These are phyloP conservation scores for Lasiosphaeris hirsuta DNA, from an alignment of 495 filamentous ascomycete genomes.

Conservation along the genomic window DNA sequence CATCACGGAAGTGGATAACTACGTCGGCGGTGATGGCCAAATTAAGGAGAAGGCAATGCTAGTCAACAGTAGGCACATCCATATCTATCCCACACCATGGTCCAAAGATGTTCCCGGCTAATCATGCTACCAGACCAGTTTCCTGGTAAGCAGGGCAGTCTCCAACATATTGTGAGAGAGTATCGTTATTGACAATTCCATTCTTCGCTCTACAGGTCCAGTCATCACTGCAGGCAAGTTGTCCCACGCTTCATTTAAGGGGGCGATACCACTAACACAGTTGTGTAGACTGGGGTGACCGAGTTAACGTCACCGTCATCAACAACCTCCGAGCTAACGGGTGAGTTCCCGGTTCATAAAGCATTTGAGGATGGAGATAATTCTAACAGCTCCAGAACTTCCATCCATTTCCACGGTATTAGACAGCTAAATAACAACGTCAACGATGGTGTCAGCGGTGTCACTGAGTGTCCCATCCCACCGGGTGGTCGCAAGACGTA, in stretches of 20 bases:
- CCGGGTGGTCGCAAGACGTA: constrained; percentile 43
- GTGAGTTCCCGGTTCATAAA: constrained; percentile 5
- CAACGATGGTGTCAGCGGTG: constrained; percentile 43
- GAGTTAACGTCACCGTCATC: constrained; percentile 50
- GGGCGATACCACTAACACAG: constrained; percentile 12
- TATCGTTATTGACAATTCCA: not conserved
- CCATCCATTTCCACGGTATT: constrained; percentile 57
- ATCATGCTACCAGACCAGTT: constrained; percentile 16
- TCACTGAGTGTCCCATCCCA: constrained; percentile 50
- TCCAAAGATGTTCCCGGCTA: not conserved
- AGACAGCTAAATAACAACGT: constrained; percentile 34
- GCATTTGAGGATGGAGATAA: no score
- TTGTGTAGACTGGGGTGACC: constrained; percentile 53
- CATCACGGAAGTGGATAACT: constrained; percentile 33
- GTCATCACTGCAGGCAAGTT: constrained; percentile 41
- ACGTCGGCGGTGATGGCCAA: constrained; percentile 41
- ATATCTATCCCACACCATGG: constrained; percentile 18
- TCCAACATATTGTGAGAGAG: not conserved
- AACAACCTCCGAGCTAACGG: constrained; percentile 49
- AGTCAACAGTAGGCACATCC: constrained; percentile 33
- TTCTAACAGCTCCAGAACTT: constrained; percentile 17
- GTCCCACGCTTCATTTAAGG: not conserved
- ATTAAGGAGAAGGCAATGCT: constrained; percentile 39
- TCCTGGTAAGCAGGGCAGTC: constrained; percentile 14
- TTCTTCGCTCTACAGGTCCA: constrained; percentile 39